Evolutionary conservation across 441 rosid species (phyloP), one percentile per base, ranked within the genome.

Genomic region (Populus hybrid): DNA sequence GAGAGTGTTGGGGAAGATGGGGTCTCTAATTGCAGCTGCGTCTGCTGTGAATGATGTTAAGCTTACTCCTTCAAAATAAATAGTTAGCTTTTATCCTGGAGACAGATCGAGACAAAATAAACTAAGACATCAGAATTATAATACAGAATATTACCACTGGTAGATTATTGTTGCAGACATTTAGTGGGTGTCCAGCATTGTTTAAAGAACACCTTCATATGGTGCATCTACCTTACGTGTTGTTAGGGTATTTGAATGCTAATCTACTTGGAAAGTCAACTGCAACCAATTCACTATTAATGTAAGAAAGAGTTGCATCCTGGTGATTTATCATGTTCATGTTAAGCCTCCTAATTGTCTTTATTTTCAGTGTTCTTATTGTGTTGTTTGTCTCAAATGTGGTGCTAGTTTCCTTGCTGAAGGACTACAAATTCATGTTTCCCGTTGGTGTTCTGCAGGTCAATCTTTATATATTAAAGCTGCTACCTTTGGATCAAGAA

Each of bases 1-100:
- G 97, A 90, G 86, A 78, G 88, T 84, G 79, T 83, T 7, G 86
- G 92, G 81, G 99, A 94, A 84, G 98, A 95, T 79, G 99, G 97
- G 80, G 98, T 89, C 97, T 68, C 81, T 92, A 86, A 80, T 84
- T 77, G 78, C 84, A 78, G 83, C 80, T 77, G 87, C 89, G 68
- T 82, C 93, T 74, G 81, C 40, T 40, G 79, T 77, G 75, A 87
- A 74, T 77, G 88, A 84, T 83, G 73, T 77, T 70, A 86, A 79
- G 73, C 82, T 75, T 75, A 80, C 86, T 74, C 80, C 88, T 53
- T 75, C 82, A 28, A 89, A 86, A 85, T 85, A 75, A 45, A 40
- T 40, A 40, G 50, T 9, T 31, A 12, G 66, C 63, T 36, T 23
- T 42, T 74, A 40, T 23, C 21, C 64, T 6, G 68, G 35, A 68